phyloP scores from a whole-genome alignment of 2,329 filamentous ascomycete genomes.

The Neurospora crassa region DNA sequence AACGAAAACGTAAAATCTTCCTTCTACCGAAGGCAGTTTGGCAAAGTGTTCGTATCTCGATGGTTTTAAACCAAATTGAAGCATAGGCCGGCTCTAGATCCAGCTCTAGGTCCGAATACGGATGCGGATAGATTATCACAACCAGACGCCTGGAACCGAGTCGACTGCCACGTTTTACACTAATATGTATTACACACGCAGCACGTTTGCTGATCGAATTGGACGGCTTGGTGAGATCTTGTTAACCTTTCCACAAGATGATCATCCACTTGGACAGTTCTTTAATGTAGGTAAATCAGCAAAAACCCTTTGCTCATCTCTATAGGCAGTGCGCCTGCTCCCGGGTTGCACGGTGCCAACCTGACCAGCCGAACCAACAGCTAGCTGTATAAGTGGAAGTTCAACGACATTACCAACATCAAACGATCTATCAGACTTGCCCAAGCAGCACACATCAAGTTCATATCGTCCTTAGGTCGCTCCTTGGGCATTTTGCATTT shows the following conservation, averaged over 20 bases:
- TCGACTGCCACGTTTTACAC: background rate
- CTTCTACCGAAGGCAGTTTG: background rate
- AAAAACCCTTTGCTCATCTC: background rate
- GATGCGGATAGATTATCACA: background rate
- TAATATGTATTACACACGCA: background rate
- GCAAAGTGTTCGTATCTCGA: background rate
- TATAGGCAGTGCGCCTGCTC: background rate
- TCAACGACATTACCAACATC: background rate
- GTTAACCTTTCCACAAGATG: background rate
- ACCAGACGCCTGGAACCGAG: background rate
- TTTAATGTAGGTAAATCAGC: background rate
- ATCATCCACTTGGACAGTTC: background rate
- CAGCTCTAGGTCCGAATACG: background rate
- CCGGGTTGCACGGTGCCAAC: background rate
- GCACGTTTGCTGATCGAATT: background rate
- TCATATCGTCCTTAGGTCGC: background rate
- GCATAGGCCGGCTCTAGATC: background rate
- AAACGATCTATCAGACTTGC: background rate
- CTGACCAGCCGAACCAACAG: background rate
- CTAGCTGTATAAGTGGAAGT: background rate
- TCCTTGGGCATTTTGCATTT: background rate
- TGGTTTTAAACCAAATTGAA: background rate
- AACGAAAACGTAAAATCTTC: background rate
- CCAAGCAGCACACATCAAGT: background rate
- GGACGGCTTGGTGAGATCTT: background rate